Evolutionary conservation across 1,284 basidiomycete genomes (phyloP).

Genomic region (Xanthoconium separans): DNA sequence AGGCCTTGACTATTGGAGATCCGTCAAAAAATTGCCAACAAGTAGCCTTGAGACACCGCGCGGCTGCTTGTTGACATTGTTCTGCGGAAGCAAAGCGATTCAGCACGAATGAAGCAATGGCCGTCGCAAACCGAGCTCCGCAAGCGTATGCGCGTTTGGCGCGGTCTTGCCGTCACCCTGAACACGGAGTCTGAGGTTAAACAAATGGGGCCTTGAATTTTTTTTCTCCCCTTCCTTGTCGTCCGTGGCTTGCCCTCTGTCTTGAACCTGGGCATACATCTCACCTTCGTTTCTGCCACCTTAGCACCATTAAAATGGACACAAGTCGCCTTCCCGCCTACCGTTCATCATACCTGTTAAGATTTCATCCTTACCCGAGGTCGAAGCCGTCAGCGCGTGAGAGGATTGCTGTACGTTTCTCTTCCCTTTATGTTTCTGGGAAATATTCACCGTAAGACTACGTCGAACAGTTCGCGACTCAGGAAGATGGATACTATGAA

Average conservation of each 20-base stretch:
- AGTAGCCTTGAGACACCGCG: not conserved
- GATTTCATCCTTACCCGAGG: slow-evolving; percentile 32
- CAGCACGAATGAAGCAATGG: slow-evolving; percentile 9
- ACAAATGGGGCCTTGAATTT: slow-evolving; percentile 12
- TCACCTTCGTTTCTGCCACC: not conserved
- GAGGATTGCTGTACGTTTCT: slow-evolving; percentile 24
- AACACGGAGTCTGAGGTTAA: slow-evolving; percentile 21
- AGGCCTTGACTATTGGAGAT: slow-evolving; percentile 4
- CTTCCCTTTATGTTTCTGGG: slow-evolving; percentile 2
- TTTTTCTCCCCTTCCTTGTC: not conserved
- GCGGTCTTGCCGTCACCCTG: slow-evolving; percentile 30
- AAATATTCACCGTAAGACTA: slow-evolving; percentile 4
- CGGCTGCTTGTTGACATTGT: slow-evolving; percentile 2
- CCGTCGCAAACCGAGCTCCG: slow-evolving; percentile 18
- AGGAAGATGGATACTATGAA: not conserved
- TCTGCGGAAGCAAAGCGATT: slow-evolving; percentile 22
- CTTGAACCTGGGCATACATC: not conserved
- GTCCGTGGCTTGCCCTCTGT: slow-evolving; percentile 6
- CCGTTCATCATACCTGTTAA: slow-evolving; percentile 31
- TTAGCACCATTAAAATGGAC: slow-evolving; percentile 21
- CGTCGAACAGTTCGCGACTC: slow-evolving; percentile 5
- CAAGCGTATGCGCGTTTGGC: slow-evolving; percentile 25
- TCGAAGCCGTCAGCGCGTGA: slow-evolving; percentile 23
- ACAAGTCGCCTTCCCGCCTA: slow-evolving; percentile 20
- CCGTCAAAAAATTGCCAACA: not conserved